phyloP scores from a whole-genome alignment of 2,329 filamentous ascomycete genomes.

The Botrytis sinoallii region DNA sequence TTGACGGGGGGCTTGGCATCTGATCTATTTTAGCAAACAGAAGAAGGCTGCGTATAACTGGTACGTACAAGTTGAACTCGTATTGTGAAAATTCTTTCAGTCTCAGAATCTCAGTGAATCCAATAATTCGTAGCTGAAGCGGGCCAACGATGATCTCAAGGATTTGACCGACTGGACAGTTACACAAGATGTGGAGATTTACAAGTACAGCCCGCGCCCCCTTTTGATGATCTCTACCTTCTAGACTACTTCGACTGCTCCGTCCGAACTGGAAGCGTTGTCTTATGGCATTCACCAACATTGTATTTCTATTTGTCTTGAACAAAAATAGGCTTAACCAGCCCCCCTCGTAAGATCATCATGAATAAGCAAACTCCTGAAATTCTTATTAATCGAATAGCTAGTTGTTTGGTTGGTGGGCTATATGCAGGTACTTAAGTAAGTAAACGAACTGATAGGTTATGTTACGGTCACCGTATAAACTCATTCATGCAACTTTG shows the following conservation, averaged over 20 bases:
- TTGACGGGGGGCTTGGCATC: not conserved
- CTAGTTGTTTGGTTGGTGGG: not conserved
- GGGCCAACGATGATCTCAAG: not conserved
- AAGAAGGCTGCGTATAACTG: not conserved
- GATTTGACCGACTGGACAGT: not conserved
- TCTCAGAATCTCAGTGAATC: not conserved
- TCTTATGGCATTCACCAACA: not conserved
- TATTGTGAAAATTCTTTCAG: not conserved
- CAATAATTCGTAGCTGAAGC: not conserved
- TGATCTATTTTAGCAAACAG: not conserved
- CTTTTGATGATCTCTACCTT: not conserved
- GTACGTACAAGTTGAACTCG: not conserved
- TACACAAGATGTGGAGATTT: not conserved
- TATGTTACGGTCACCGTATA: not conserved
- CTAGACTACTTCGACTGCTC: not conserved
- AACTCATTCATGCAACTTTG: not conserved
- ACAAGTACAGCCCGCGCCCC: not conserved
- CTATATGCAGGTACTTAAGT: not conserved
- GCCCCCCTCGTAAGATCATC: not conserved
- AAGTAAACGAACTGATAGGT: not conserved
- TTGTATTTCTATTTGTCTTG: not conserved
- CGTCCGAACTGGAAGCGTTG: not conserved
- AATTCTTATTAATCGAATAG: not conserved
- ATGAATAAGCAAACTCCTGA: not conserved
- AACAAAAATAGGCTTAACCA: too few relatives aligned